Evolutionary conservation across 2,329 filamentous ascomycete genomes (phyloP), one percentile per base, ranked within the genome.

Genomic region (Westerdykella aurantiaca): DNA sequence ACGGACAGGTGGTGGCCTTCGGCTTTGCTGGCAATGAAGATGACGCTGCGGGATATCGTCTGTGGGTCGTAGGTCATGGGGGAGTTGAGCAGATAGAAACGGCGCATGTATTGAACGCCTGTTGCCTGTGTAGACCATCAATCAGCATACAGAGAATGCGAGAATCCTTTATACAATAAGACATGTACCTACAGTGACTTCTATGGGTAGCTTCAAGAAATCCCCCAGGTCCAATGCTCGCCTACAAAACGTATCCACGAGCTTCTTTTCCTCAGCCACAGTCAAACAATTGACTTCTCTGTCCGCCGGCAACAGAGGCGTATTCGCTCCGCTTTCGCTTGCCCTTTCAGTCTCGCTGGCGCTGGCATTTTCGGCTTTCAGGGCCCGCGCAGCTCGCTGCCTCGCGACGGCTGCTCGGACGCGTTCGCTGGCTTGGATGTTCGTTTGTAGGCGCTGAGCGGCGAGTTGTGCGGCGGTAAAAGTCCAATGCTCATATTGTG

Each of bases 61-160:
- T 87, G 86, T 0, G 90, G 91, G 49, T 91, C 87, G 64, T 98
- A 97, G 23, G 90, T 95, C 87, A 97, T 95, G 60, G 90, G 81
- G 34, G 87, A 94, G 70, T 97, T 95, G 60, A 86, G 91, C 31
- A 95, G 79, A 72, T 97, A 98, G 76, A 98, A 97, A 45, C 93
- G 86, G 44, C 88, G 86, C 47, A 98, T 78, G 65, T 94, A 96
- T 61, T 94, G 82, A 48, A 91, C 86, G 3, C 88, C 88, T 6
- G 90, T 95, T 21, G 85, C 82, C 77, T 81, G 41, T 44, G 13
- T 35, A 29, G n/a, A 29, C 25, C 7, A 7, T 14, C 46, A 39
- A 38, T 46, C 25, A 46, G 41, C 38, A 11, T 5, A 46, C 41
- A 38, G 14, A 34, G 9, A 14, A 17, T n/a, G 18, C 31, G 37